A percentile compares a stretch with the other conserved stretches of the same genome.
These are phyloP conservation scores for Loxodes magnus DNA, from an alignment of 73 alveolate species.

Conservation along the genomic window DNA sequence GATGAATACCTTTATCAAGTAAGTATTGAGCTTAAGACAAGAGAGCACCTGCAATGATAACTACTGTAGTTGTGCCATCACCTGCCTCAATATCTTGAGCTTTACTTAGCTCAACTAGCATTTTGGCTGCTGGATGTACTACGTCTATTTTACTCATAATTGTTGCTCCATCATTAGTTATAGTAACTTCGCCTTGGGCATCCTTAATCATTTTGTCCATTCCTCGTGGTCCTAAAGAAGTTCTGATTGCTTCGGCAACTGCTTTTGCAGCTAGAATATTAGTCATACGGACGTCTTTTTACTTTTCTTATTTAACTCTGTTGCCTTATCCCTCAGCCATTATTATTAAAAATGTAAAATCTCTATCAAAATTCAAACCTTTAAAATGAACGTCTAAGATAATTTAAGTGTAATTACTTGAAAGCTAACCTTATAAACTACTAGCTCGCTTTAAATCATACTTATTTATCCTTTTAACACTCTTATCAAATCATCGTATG, in stretches of 20 bases:
- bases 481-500: too few relatives aligned
- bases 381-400: too few relatives aligned
- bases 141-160: conserved; percentile 94
- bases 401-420: too few relatives aligned
- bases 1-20: conserved; percentile 95
- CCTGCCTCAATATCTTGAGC: conserved; percentile 99
- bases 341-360: too few relatives aligned
- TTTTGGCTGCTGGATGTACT: conserved; percentile 99
- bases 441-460: too few relatives aligned
- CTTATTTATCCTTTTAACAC: too few relatives aligned
- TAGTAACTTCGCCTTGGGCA: conserved; percentile 87
- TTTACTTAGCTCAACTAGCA: conserved; percentile 98
- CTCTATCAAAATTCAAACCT: too few relatives aligned
- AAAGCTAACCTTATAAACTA: too few relatives aligned
- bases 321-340: too few relatives aligned
- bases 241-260: conserved; percentile 94
- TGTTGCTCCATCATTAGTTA: conserved; percentile 99
- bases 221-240: conserved; percentile 99
- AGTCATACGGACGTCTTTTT: background rate
- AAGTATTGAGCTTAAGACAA: conserved; percentile 84
- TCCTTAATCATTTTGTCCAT: conserved; percentile 98
- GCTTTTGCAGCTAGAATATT: conserved; percentile 32
- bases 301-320: too few relatives aligned
- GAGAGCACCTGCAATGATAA: conserved; percentile 98
- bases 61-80: conserved; percentile 99